These are phyloP conservation scores for Cerrena zonata DNA, from an alignment of 1,284 basidiomycete genomes.

Conservation along the genomic window DNA sequence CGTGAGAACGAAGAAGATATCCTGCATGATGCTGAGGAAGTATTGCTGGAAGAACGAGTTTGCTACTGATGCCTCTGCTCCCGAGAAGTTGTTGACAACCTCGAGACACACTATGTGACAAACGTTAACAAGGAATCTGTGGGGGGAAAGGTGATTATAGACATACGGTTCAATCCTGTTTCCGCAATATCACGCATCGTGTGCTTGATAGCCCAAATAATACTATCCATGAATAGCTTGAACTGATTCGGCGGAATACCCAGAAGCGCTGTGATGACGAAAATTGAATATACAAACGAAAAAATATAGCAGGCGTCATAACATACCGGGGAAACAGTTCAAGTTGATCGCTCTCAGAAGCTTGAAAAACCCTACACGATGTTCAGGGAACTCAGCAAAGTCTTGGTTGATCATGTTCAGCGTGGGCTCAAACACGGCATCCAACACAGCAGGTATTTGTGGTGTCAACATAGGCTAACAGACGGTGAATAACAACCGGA, in stretches of 20 bases:
- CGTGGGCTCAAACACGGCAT: conserved; percentile 96
- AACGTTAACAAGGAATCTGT: conserved; percentile 11
- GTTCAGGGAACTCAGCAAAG: conserved; percentile 96
- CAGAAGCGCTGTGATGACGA: conserved; percentile 64
- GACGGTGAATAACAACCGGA: neutral
- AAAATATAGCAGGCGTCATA: conserved; percentile 2
- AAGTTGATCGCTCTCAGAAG: conserved; percentile 89
- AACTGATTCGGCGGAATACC: conserved; percentile 87
- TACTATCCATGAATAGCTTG: conserved; percentile 97
- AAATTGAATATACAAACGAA: conserved; percentile 8
- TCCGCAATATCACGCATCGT: conserved; percentile 99
- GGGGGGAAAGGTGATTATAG: conserved; percentile 1
- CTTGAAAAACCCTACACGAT: conserved; percentile 96
- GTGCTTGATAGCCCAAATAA: conserved; percentile 99
- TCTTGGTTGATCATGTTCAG: conserved; percentile 99
- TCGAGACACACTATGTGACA: conserved; percentile 78
- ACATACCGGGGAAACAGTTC: conserved; percentile 89
- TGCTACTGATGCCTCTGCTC: conserved; percentile 68
- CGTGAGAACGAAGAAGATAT: conserved; percentile 95
- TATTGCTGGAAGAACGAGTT: conserved; percentile 86
- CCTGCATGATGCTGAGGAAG: conserved; percentile 88
- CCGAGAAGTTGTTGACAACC: conserved; percentile 92
- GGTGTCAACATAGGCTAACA: conserved; percentile 76
- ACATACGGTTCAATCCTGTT: conserved; percentile 81
- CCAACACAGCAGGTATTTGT: conserved; percentile 93